Evolutionary conservation across 2,329 filamentous ascomycete species (phyloP).

Genomic region (Talaromyces sp.): DNA sequence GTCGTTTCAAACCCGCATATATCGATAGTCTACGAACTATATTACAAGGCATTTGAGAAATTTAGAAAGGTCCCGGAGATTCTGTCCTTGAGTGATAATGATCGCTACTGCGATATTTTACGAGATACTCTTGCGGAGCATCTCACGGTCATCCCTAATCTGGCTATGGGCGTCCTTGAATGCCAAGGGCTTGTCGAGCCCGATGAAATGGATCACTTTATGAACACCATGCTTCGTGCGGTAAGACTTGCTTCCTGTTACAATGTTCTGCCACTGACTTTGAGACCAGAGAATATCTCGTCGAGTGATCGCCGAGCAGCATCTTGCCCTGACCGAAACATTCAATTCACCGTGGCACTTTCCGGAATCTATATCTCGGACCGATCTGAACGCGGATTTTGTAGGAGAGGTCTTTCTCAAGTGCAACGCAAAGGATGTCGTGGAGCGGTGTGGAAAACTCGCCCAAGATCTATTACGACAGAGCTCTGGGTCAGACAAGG

Average conservation of each 20-base stretch:
- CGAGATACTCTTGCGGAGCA: constrained; percentile 78
- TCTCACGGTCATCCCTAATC: constrained; percentile 85
- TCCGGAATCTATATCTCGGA: constrained; percentile 66
- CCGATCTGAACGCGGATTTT: constrained; percentile 67
- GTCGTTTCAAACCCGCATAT: constrained; percentile 95
- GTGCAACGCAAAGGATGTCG: constrained; percentile 84
- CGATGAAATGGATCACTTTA: constrained; percentile 82
- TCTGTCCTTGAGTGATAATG: constrained; percentile 82
- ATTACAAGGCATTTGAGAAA: constrained; percentile 92
- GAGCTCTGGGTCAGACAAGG: constrained; percentile 65
- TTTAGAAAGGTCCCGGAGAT: constrained; percentile 82
- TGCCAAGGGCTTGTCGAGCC: constrained; percentile 77
- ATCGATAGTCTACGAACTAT: constrained; percentile 91
- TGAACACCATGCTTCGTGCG: constrained; percentile 88
- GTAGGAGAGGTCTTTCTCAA: constrained; percentile 94
- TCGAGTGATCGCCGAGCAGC: constrained; percentile 94
- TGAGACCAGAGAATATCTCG: constrained; percentile 74
- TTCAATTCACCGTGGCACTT: constrained; percentile 90
- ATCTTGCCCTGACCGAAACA: constrained; percentile 89
- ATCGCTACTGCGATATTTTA: constrained; percentile 76
- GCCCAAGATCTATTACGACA: constrained; percentile 69
- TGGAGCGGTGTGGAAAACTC: constrained; percentile 74
- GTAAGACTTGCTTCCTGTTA: constrained; percentile 42
- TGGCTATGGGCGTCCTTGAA: constrained; percentile 91
- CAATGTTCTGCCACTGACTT: constrained; percentile 8